A percentile compares a stretch with the other conserved stretches of the same genome.
Conservation (phyloP, 257 asterid genomes). For the Penstemon eatonii region DNA sequence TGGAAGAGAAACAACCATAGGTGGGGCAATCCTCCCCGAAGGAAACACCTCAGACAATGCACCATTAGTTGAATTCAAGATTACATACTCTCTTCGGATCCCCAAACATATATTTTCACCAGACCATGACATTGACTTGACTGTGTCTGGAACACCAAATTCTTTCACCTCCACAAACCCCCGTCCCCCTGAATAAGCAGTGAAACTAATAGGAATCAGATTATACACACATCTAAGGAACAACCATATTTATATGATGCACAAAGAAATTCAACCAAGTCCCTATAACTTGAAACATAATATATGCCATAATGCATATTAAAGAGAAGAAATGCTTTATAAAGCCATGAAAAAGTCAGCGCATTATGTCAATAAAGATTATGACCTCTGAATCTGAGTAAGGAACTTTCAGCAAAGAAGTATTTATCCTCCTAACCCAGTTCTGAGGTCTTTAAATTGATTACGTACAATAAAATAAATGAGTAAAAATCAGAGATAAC, state of each 20-base stretch:
- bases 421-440: no score
- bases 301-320: no score
- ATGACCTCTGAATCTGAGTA: constrained; percentile 30
- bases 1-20: constrained; percentile 84
- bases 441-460: no score
- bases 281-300: no score
- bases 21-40: constrained; percentile 94
- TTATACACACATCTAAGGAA: background rate
- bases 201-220: constrained; percentile 1
- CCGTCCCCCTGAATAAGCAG: constrained; percentile 69
- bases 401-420: no score
- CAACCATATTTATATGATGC: no score
- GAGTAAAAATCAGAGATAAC: no score
- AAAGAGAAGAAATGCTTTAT: no score
- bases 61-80: constrained; percentile 80
- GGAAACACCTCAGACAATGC: constrained; percentile 87
- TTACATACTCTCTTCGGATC: constrained; percentile 74
- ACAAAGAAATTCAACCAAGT: constrained; percentile 46
- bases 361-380: no score
- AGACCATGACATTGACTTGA: constrained; percentile 96
- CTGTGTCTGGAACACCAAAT: constrained; percentile 84
- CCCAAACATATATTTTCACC: constrained; percentile 96
- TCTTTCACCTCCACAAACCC: constrained; percentile 97
- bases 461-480: no score
- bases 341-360: no score